A percentile compares a stretch with the other conserved stretches of the same genome.
phyloP scores from a whole-genome alignment of 2,329 filamentous ascomycete species.

The Cordyceps farinosa region DNA sequence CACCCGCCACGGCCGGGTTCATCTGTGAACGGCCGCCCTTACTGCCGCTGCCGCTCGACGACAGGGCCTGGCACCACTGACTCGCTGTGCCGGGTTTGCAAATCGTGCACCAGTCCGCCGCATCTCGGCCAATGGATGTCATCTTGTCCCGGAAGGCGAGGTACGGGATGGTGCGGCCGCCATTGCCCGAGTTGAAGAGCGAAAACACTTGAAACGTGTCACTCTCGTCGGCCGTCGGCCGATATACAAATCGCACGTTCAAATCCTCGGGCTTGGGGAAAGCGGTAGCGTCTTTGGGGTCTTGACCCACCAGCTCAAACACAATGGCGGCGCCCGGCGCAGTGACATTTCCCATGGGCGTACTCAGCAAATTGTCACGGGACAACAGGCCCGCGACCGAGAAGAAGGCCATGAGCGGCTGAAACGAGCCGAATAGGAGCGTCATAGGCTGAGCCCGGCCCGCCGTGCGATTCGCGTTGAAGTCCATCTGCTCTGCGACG shows the following conservation, averaged over 20 bases:
- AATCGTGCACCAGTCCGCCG: constrained; percentile 42
- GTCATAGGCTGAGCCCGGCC: constrained; percentile 39
- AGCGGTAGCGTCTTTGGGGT: constrained; percentile 20
- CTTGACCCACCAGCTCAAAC: constrained; percentile 58
- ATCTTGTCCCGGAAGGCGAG: constrained; percentile 38
- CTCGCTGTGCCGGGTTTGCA: constrained; percentile 33
- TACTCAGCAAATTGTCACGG: constrained; percentile 47
- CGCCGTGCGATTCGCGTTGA: constrained; percentile 39
- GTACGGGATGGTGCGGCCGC: constrained; percentile 35
- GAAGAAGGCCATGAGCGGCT: constrained; percentile 55
- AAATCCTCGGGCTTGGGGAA: constrained; percentile 37
- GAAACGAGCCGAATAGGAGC: constrained; percentile 51
- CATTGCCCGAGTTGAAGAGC: constrained; percentile 38
- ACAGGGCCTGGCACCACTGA: constrained; percentile 36
- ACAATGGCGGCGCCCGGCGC: constrained; percentile 71
- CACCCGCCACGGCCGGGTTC: constrained; percentile 40
- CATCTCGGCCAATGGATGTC: constrained; percentile 31
- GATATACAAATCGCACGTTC: constrained; percentile 55
- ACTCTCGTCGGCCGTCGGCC: constrained; percentile 41
- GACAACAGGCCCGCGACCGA: constrained; percentile 45
- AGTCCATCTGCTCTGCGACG: constrained; percentile 41
- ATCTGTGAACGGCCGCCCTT: constrained; percentile 20
- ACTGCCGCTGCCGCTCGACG: constrained; percentile 13
- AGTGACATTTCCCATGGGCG: constrained; percentile 41
- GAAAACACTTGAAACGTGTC: constrained; percentile 35